These are phyloP conservation scores for Aureobasidium sp. DNA, from an alignment of 2,329 filamentous ascomycete species.

Conservation along the genomic window DNA sequence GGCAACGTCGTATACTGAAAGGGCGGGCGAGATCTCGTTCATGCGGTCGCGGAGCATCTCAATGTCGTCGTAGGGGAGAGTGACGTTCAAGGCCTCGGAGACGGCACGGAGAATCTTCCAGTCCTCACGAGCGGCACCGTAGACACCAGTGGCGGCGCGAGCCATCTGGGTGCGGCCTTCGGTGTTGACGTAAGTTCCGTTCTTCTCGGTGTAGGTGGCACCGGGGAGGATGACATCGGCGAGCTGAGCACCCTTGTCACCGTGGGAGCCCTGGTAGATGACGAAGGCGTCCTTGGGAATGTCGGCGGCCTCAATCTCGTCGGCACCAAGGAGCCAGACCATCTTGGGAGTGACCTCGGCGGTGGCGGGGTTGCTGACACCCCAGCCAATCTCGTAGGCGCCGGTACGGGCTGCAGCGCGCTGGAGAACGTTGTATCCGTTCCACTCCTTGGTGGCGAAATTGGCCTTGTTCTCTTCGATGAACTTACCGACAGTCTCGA, in stretches of 20 bases:
- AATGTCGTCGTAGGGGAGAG: constrained; percentile 88
- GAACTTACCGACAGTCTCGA: constrained; percentile 81
- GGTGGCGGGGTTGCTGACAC: constrained; percentile 70
- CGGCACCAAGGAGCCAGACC: constrained; percentile 90
- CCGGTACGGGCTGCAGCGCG: constrained; percentile 84
- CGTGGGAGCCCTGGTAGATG: constrained; percentile 96
- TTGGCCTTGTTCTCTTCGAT: constrained; percentile 86
- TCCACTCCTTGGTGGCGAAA: constrained; percentile 87
- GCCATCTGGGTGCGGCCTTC: constrained; percentile 94
- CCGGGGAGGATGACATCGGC: constrained; percentile 91
- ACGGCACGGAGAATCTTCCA: constrained; percentile 97
- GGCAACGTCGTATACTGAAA: constrained; percentile 83
- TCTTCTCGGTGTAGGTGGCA: constrained; percentile 94
- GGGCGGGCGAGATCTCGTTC: constrained; percentile 84
- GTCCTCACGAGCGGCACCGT: constrained; percentile 84
- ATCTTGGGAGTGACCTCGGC: constrained; percentile 86
- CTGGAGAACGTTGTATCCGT: constrained; percentile 95
- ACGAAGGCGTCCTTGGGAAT: constrained; percentile 95
- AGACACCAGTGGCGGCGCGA: constrained; percentile 77
- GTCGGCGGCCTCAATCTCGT: constrained; percentile 76
- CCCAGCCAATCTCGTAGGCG: constrained; percentile 93
- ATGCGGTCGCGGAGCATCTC: constrained; percentile 84
- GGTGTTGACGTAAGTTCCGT: constrained; percentile 93
- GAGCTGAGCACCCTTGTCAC: constrained; percentile 83
- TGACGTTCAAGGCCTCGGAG: constrained; percentile 80